Conservation (phyloP, 208 protist species). For the Leishmania aethiopica region DNA sequence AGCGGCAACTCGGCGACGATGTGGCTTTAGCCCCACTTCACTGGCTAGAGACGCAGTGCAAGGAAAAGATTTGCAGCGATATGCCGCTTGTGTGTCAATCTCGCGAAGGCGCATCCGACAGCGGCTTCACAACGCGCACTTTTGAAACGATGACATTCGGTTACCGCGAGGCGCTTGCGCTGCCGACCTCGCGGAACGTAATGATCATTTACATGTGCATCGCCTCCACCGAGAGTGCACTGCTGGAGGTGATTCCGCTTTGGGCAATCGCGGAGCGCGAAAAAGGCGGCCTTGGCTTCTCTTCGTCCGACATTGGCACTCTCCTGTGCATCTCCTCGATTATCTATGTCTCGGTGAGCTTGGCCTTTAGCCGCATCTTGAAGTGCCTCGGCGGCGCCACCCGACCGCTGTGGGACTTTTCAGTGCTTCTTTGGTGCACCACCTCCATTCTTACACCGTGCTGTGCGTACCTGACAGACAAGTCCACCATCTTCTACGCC, state of each 20-base stretch:
- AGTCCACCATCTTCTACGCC: constrained; percentile 28
- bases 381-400: constrained; percentile 29
- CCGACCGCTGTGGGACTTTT: constrained; percentile 31
- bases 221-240: constrained; percentile 44
- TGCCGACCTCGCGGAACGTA: constrained; percentile 38
- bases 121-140: background rate
- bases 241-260: constrained; percentile 57
- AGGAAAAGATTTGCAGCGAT: background rate
- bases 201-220: constrained; percentile 74
- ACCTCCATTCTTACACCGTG: constrained; percentile 34
- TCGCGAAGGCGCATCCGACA: background rate
- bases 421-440: constrained; percentile 30
- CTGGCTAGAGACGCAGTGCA: background rate
- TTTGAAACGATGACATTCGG: constrained; percentile 33
- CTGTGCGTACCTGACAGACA: constrained; percentile 26
- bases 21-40: background rate
- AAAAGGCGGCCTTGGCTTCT: constrained; percentile 49
- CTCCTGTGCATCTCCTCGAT: constrained; percentile 56
- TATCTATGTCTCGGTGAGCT: constrained; percentile 48
- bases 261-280: constrained; percentile 56
- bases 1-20: background rate
- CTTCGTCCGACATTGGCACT: constrained; percentile 39
- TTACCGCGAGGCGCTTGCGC: constrained; percentile 52
- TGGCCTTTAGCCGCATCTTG: constrained; percentile 38
- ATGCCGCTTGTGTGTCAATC: background rate